These are phyloP conservation scores for Erysimum cheiri DNA, from an alignment of 441 rosid genomes.

Conservation along the genomic window DNA sequence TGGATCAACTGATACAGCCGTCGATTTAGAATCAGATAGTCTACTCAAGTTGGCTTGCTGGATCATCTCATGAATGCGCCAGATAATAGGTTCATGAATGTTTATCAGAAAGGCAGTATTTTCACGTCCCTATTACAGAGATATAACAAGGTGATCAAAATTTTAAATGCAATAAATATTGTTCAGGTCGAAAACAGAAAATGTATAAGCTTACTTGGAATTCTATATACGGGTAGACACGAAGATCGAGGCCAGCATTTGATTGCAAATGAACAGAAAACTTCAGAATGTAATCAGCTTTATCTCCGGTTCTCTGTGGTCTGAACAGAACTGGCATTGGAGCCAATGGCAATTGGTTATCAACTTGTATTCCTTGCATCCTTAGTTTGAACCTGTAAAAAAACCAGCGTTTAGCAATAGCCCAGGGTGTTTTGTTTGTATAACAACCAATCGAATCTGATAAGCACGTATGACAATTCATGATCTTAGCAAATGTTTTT, in stretches of 20 bases:
- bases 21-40: constrained; percentile 63
- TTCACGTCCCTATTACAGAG: constrained; percentile 76
- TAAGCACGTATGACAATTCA: constrained; percentile 17
- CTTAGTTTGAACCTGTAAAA: constrained; percentile 79
- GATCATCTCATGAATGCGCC: constrained; percentile 99
- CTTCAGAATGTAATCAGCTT: constrained; percentile 74
- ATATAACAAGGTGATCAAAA: constrained; percentile 32
- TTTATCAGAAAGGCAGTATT: constrained; percentile 80
- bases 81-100: constrained; percentile 96
- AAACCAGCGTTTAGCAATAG: constrained; percentile 26
- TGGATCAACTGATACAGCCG: constrained; percentile 97
- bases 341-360: constrained; percentile 94
- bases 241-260: constrained; percentile 80
- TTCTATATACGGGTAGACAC: constrained; percentile 89
- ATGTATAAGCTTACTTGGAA: constrained; percentile 60
- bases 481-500: constrained; percentile 29
- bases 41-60: constrained; percentile 85
- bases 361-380: constrained; percentile 89
- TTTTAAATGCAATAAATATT: constrained; percentile 9
- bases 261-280: constrained; percentile 81
- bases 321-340: constrained; percentile 97
- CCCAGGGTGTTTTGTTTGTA: constrained; percentile 14
- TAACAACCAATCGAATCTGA: constrained; percentile 12
- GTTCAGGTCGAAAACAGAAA: constrained; percentile 11
- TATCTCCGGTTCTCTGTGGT: constrained; percentile 83